Evolutionary conservation across 2,329 filamentous ascomycete species (phyloP).

Genomic region (Colletotrichum viniferum): DNA sequence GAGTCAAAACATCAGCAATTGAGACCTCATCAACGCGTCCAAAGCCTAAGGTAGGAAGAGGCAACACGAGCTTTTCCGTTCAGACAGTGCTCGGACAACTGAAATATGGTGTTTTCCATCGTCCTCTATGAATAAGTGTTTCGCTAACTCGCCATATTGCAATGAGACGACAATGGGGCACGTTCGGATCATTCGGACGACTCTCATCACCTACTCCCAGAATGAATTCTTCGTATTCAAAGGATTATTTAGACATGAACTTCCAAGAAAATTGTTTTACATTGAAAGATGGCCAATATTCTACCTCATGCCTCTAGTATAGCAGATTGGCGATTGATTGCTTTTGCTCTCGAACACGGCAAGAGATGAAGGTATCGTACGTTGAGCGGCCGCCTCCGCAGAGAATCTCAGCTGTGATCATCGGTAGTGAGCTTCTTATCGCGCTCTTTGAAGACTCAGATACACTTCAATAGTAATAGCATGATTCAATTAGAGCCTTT

Average conservation of each 20-base stretch:
- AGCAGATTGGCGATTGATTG: neutral
- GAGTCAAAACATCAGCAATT: neutral
- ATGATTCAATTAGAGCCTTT: neutral
- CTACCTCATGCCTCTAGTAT: neutral
- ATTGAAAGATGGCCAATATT: neutral
- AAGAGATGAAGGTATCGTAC: neutral
- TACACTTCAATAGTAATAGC: neutral
- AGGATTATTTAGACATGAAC: neutral
- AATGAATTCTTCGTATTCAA: neutral
- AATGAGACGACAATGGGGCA: neutral
- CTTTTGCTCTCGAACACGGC: neutral
- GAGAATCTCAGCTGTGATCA: neutral
- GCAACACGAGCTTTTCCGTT: rapidly evolving
- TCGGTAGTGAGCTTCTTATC: neutral
- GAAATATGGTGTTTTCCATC: rapidly evolving
- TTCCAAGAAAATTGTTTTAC: neutral
- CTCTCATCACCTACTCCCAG: neutral
- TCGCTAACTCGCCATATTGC: neutral
- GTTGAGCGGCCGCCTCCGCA: neutral
- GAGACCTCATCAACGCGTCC: neutral
- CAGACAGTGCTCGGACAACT: rapidly evolving
- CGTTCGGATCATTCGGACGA: neutral
- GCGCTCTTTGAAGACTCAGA: rapidly evolving
- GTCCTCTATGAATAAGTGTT: rapidly evolving
- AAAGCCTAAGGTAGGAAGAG: rapidly evolving